phyloP scores from a whole-genome alignment of 2,329 filamentous ascomycete species.

The Botrytis squamosa region DNA sequence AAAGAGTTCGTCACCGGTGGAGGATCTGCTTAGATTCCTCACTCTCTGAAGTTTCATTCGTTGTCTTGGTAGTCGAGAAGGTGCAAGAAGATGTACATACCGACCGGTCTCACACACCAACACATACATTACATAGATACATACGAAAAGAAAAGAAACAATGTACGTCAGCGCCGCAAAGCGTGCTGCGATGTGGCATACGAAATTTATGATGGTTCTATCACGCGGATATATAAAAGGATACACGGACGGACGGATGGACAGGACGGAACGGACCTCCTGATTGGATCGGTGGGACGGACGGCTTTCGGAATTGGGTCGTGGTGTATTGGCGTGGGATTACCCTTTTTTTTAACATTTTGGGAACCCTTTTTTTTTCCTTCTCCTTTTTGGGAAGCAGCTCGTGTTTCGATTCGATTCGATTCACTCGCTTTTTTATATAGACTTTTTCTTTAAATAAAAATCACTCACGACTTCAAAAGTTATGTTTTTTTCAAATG shows the following conservation, averaged over 20 bases:
- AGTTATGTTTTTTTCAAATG: background rate
- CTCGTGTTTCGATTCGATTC: background rate
- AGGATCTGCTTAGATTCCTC: background rate
- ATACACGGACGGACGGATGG: background rate
- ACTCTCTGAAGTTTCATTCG: background rate
- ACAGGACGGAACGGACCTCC: background rate
- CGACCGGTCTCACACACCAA: background rate
- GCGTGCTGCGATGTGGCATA: slow-evolving; percentile 18
- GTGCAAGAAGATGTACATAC: background rate
- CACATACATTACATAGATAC: background rate
- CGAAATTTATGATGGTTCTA: slow-evolving; percentile 7
- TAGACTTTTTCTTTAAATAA: background rate
- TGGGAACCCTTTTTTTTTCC: background rate
- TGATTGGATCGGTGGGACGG: background rate
- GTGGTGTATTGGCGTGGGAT: background rate
- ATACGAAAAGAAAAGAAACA: background rate
- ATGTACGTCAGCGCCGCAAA: slow-evolving; percentile 15
- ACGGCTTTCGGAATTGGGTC: background rate
- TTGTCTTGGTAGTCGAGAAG: background rate
- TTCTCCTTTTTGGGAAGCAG: background rate
- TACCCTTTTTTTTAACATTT: background rate
- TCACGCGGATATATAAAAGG: slow-evolving; percentile 14
- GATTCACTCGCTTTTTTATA: background rate
- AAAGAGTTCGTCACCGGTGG: slow-evolving; percentile 2
- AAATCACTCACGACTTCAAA: background rate